Base-by-base conservation (phyloP, 2,329 filamentous ascomycete species). In the Fusarium gaditjirri region DNA sequence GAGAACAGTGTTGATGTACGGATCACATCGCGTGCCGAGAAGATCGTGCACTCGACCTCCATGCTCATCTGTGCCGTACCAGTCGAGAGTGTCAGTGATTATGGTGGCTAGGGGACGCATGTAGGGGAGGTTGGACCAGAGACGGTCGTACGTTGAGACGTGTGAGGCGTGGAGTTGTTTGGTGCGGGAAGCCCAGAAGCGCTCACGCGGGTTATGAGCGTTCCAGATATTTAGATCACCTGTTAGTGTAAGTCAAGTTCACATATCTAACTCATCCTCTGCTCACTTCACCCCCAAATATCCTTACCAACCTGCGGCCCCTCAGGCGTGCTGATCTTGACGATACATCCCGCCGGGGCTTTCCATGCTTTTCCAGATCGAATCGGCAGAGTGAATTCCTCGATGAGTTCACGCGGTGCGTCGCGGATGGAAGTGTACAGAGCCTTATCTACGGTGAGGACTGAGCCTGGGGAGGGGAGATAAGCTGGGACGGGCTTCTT, bases 201-300 rank as follows among this genome's bases (percentile, higher is more conserved):
- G 87, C 79, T 97, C 94, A 19, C 93, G 88, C 0, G 93, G 92
- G 80, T 96, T 94, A 70, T 90, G 83, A 9, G 86, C 85, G 75
- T 92, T 93, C 92, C 93, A 97, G 75, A 96, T 87, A 80, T 97
- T 97, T 23, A 96, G 83, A 76, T 96, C 94, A 59, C 93, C 92
- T 82, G 49, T 17, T 3, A 8, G 7, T 47, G 63, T 68, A 38
- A 50, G 41, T 53, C n/a, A 65, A 21, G 27, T 13, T 5, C 27
- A 17, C 3, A 31, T 17, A 39, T 17, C 44, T 17, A 41, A 25
- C n/a, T 50, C 44, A 58, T 46, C 50, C 29, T 23, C 60, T 19
- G 38, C 39, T 31, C 36, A 53, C 39, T 35, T 33, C 43, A 47
- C 9, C n/a, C 19, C 36, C 23, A 47, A 33, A 27, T 53, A 38